Evolutionary conservation across 768 basidiomycete species (phyloP).

Genomic region (Kockovaella imperatae): DNA sequence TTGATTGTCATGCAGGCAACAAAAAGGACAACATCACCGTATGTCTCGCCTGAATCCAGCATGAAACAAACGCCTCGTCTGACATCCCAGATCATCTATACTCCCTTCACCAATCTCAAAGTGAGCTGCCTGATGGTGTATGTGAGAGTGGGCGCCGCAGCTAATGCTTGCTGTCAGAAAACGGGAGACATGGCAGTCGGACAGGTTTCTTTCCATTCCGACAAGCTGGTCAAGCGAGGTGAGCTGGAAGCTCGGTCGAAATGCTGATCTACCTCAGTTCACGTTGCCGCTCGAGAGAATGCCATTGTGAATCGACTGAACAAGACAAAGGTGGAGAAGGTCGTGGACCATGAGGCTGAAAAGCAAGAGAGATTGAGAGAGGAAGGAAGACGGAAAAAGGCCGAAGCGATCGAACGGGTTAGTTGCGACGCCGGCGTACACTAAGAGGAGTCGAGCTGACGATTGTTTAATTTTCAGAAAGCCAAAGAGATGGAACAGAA

Average conservation of each 20-base stretch:
- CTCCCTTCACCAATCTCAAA: slow-evolving; percentile 85
- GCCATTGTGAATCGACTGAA: slow-evolving; percentile 81
- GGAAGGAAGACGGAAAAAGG: slow-evolving; percentile 50
- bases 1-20: slow-evolving; percentile 57
- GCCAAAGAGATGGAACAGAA: slow-evolving; percentile 71
- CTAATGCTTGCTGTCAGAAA: slow-evolving; percentile 56
- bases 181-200: slow-evolving; percentile 96
- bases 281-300: slow-evolving; percentile 76
- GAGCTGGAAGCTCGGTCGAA: slow-evolving; percentile 4
- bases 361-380: slow-evolving; percentile 59
- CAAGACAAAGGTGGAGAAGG: slow-evolving; percentile 78
- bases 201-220: slow-evolving; percentile 87
- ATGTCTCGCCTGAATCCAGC: background rate
- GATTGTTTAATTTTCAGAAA: slow-evolving; percentile 50
- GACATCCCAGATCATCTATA: slow-evolving; percentile 65
- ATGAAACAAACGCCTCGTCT: background rate
- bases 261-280: slow-evolving; percentile 49
- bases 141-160: background rate
- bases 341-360: slow-evolving; percentile 87
- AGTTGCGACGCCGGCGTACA: slow-evolving; percentile 5
- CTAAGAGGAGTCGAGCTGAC: background rate
- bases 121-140: slow-evolving; percentile 45
- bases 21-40: slow-evolving; percentile 82
- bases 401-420: slow-evolving; percentile 69
- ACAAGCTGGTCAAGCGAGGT: slow-evolving; percentile 83